Conservation (phyloP, 805 yeast genomes). For the Priceomyces fermenticarens region DNA sequence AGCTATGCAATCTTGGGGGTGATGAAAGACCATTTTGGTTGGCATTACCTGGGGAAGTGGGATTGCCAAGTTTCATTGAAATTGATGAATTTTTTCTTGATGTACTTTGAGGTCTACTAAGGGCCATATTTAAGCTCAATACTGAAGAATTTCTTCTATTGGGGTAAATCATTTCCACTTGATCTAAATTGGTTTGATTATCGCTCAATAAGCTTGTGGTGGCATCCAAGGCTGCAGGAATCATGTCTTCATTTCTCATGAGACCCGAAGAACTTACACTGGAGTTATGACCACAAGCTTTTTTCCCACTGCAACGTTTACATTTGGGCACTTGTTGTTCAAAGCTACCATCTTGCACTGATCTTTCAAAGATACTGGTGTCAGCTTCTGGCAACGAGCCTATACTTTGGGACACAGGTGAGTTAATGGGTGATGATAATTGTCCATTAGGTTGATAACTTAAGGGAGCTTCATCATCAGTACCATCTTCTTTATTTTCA, state of each 20-base stretch:
- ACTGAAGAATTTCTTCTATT: constrained; percentile 55
- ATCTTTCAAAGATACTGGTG: constrained; percentile 38
- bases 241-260: constrained; percentile 56
- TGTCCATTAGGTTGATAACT: constrained; percentile 6
- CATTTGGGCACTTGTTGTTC: constrained; percentile 10
- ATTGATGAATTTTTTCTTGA: constrained; percentile 37
- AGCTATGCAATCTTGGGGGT: constrained; percentile 38
- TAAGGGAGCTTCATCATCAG: not conserved
- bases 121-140: constrained; percentile 45
- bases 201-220: constrained; percentile 67
- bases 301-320: constrained; percentile 14
- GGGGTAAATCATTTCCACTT: constrained; percentile 67
- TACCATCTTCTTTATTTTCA: not conserved
- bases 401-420: constrained; percentile 10
- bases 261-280: constrained; percentile 17
- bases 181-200: constrained; percentile 59
- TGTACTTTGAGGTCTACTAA: constrained; percentile 36
- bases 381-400: constrained; percentile 3
- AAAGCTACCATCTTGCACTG: constrained; percentile 31
- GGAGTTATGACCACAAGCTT: constrained; percentile 20
- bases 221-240: constrained; percentile 77
- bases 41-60: constrained; percentile 4
- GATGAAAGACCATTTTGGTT: constrained; percentile 25
- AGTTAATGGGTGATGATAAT: constrained; percentile 11
- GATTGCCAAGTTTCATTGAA: constrained; percentile 15